Conservation (phyloP, 257 asterid species). For the Dorcoceras hygrometricum region DNA sequence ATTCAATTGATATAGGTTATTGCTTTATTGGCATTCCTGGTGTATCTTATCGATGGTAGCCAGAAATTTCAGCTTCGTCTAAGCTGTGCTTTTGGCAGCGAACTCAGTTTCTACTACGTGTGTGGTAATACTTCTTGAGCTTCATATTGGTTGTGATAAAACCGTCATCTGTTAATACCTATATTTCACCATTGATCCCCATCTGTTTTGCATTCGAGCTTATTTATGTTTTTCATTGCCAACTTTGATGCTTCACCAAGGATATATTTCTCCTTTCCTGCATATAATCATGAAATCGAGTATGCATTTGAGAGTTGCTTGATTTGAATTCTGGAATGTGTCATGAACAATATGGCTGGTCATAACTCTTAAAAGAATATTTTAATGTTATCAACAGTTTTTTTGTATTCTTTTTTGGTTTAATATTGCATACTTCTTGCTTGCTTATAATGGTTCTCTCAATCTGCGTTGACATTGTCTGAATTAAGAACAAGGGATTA, state of each 20-base stretch:
- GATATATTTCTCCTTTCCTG: neutral
- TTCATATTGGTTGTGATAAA: constrained; percentile 12
- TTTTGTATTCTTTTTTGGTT: neutral
- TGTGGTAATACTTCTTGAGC: constrained; percentile 56
- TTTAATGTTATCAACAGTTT: neutral
- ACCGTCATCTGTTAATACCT: neutral
- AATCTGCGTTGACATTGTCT: neutral
- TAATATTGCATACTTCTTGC: neutral
- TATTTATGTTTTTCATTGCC: no score
- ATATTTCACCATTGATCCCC: neutral
- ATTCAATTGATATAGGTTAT: constrained; percentile 60
- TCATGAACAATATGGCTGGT: neutral
- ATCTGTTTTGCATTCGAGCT: no score
- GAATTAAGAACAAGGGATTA: neutral
- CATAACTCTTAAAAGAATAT: neutral
- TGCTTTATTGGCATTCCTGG: constrained; percentile 58
- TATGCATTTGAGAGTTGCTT: neutral
- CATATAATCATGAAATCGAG: constrained; percentile 6
- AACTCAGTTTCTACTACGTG: constrained; percentile 77
- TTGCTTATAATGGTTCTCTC: neutral
- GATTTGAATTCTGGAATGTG: neutral
- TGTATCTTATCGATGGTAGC: constrained; percentile 60
- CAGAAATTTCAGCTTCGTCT: constrained; percentile 75
- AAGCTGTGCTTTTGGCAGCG: constrained; percentile 76
- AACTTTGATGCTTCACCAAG: no score